Evolutionary conservation across 164 flowering plant genomes (phyloP), one percentile per base, ranked within the genome.

Genomic region (Magnolia kwangsiensis): DNA sequence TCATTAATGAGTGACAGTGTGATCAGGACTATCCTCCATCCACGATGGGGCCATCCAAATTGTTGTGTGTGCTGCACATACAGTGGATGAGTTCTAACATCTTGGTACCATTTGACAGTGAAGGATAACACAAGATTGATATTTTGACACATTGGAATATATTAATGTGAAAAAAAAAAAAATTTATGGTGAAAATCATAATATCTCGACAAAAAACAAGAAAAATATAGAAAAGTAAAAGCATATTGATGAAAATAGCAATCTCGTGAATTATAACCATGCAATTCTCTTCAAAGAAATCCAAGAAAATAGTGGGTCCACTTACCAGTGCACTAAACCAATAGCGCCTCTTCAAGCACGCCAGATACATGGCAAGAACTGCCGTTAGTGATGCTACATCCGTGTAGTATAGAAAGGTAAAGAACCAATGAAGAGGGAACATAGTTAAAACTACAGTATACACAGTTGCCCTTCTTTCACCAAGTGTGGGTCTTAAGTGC

Each of bases 361-460:
- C 82, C 69, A 96, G 85, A 84, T 94, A 91, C 93, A 91, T 89
- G 2, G 94, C 90, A 69, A 96, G 97, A 59, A 94, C 94, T 9
- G 87, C 84, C 50, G 92, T 84, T 8, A 92, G 83, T 37, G 99
- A 94, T 75, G 97, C 94, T 66, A 94, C 93, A 87, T 96, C 98
- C 27, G 98, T 96, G 74, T 96, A 96, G 81, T 94, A 96, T 49
- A 96, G 89, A 80, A 88, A 94, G 50, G 92, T 83, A 88, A 96
- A 96, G 85, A 96, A 94, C 98, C 98, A 96, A 69, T 96, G 97
- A 74, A 91, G 89, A 8, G 99, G 98, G 73, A 91, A 94, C 79
- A 91, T 72, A 2, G 95, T 79, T 73, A 92, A 79, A 74, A 92
- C 82, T 75, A 89, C 83, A 14, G 98, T 81, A 80, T n/a, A 81